Evolutionary conservation across 2,329 filamentous ascomycete genomes (phyloP).

Genomic region (Huntiella abstrusa): DNA sequence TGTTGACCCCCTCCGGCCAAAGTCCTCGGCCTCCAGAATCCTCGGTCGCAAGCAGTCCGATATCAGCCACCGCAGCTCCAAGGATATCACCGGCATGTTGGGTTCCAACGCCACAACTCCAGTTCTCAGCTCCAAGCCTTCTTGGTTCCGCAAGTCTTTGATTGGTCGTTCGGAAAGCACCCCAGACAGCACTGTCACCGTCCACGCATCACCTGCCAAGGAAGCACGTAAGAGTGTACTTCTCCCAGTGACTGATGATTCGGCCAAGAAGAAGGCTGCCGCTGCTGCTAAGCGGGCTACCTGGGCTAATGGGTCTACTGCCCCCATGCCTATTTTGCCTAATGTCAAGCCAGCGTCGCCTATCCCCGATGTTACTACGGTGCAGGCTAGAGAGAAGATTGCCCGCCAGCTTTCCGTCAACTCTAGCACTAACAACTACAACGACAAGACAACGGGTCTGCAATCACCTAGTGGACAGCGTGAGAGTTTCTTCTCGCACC

Average conservation of each 20-base stretch:
- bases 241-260: slow-evolving; percentile 22
- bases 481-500: slow-evolving; percentile 95
- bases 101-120: slow-evolving; percentile 17
- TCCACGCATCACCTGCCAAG: slow-evolving; percentile 18
- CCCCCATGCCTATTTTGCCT: slow-evolving; percentile 88
- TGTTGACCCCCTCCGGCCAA: slow-evolving; percentile 78
- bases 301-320: slow-evolving; percentile 71
- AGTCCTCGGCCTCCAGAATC: slow-evolving; percentile 68
- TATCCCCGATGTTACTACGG: slow-evolving; percentile 83
- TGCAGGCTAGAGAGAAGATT: slow-evolving; percentile 83
- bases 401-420: slow-evolving; percentile 83
- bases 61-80: slow-evolving; percentile 45
- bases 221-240: slow-evolving; percentile 25
- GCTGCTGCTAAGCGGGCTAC: slow-evolving; percentile 66
- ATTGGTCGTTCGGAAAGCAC: slow-evolving; percentile 56
- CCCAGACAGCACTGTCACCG: slow-evolving; percentile 1
- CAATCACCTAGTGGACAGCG: slow-evolving; percentile 66
- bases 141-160: slow-evolving; percentile 92
- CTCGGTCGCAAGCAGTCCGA: slow-evolving; percentile 84
- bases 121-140: slow-evolving; percentile 52
- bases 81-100: slow-evolving; percentile 27
- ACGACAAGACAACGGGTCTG: slow-evolving; percentile 50
- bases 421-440: slow-evolving; percentile 87
- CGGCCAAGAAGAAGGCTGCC: slow-evolving; percentile 15
- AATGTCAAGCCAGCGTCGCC: slow-evolving; percentile 90